Evolutionary conservation across 1,284 basidiomycete species (phyloP).

Genomic region (Dichomitus squalens): DNA sequence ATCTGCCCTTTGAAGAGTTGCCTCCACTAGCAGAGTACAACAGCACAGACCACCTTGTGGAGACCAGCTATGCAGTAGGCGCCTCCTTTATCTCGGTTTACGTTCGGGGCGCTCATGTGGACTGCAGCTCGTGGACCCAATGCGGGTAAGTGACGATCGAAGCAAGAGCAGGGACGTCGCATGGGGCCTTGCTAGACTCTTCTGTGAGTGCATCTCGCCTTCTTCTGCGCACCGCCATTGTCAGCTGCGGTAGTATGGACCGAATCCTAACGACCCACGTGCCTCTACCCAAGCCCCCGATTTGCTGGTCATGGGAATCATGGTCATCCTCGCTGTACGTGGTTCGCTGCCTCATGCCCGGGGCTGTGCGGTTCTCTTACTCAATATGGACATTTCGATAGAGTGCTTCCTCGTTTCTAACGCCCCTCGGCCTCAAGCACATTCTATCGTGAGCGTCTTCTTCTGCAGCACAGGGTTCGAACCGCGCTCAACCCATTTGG

Average conservation of each 20-base stretch:
- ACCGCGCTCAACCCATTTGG: not conserved
- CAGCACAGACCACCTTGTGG: constrained; percentile 37
- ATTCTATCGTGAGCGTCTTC: constrained; percentile 8
- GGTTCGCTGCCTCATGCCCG: not conserved
- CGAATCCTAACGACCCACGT: not conserved
- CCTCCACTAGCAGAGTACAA: constrained; percentile 49
- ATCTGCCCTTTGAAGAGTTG: constrained; percentile 27
- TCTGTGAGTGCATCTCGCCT: constrained; percentile 15
- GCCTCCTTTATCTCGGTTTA: not conserved
- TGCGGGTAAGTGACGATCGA: constrained; percentile 4
- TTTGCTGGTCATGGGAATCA: constrained; percentile 1
- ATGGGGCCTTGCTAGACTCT: constrained; percentile 32
- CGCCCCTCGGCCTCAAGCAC: constrained; percentile 10
- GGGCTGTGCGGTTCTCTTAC: not conserved
- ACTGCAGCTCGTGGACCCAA: constrained; percentile 29
- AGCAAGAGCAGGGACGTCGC: constrained; percentile 27
- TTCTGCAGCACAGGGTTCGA: too few relatives aligned
- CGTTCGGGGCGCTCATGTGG: not conserved
- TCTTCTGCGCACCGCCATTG: not conserved
- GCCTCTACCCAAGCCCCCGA: not conserved
- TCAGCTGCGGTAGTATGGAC: not conserved
- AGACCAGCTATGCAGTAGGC: constrained; percentile 27
- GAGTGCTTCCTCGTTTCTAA: constrained; percentile 8
- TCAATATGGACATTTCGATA: not conserved
- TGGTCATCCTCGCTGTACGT: constrained; percentile 3